Base-by-base conservation (phyloP, 805 yeast species). In the Brettanomyces custersianus region DNA sequence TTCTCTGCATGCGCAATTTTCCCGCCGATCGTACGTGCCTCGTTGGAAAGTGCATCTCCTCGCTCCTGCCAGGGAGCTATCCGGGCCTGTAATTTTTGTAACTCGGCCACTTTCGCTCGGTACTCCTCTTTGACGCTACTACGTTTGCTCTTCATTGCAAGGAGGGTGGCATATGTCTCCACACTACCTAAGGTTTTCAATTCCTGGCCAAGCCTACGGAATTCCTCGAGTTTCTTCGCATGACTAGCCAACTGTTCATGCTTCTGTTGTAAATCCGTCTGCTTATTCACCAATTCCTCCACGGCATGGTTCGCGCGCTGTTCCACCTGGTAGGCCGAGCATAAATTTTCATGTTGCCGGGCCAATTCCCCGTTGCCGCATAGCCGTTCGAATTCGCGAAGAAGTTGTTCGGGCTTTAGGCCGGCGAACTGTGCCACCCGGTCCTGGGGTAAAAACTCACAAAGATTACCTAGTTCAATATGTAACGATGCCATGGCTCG, bases 371-470 rank as follows among this genome's bases (percentile, higher is more conserved):
- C 72, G 34, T 72, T 64, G 4, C 81, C 84, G 22, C 86, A 72
- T 1, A 96, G 86, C 40, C 90, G 62, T 49, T 87, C 85, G 1
- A 95, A 84, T 48, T 85, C 94, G 19, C 65, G 49, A 10, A 92
- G 63, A 7, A 90, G 60, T 40, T 76, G 75, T 42, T 82, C 87
- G 1, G 94, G 83, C 20, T 82, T 70, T 44, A 85, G 61, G 3
- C 80, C 72, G 0, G 96, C 94, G 63, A 92, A 92, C 44, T 84
- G 86, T 2, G 94, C 90, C 5, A 92, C 97, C 40, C 94, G 68
- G 48, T 90, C 97, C 54, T 92, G 99, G 0, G 98, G 95, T 37
- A 92, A 62, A 51, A 92, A 92, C 53, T 90, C 96, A 51, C 97
- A 88, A 34, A 90, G 65, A 53, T 90, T 92, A 52, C 86, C 94